Percentiles rank a stretch among this genome's conserved stretches.
These are phyloP conservation scores for Adansonia rubrostipa DNA, from an alignment of 441 rosid genomes.

Conservation along the genomic window DNA sequence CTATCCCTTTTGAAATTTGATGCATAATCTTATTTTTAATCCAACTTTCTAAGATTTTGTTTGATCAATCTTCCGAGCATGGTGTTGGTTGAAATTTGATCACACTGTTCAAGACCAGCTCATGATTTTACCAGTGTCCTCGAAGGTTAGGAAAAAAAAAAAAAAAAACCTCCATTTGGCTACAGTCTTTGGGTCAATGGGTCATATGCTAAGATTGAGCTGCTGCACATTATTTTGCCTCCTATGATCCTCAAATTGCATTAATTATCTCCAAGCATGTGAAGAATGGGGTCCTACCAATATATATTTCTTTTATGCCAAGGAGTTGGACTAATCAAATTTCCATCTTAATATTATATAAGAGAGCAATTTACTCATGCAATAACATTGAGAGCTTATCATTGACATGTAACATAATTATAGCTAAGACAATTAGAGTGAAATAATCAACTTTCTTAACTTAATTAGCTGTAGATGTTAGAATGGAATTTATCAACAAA, in stretches of 20 bases:
- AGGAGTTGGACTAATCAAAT: slow-evolving; percentile 20
- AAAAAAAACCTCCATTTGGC: not conserved
- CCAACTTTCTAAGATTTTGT: not conserved
- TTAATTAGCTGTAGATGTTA: no score
- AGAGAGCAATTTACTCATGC: not conserved
- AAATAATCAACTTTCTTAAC: no score
- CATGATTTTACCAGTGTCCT: not conserved
- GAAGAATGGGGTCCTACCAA: slow-evolving; percentile 30
- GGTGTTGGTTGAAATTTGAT: slow-evolving; percentile 6
- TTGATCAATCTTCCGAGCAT: not conserved
- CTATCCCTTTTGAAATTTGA: not conserved
- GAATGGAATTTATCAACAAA: not conserved
- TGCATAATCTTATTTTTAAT: not conserved
- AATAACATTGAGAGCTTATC: not conserved
- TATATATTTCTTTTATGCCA: not conserved
- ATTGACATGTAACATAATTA: not conserved
- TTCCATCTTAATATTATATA: not conserved
- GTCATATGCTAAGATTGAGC: not conserved
- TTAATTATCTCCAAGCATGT: slow-evolving; percentile 21
- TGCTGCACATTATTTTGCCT: slow-evolving; percentile 10
- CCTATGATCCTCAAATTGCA: not conserved
- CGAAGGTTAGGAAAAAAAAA: no score
- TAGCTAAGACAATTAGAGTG: not conserved
- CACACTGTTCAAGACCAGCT: not conserved
- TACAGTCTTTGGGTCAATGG: not conserved